Conservation (phyloP, 306 rosid genomes). For the Lathyrus tuberosus region DNA sequence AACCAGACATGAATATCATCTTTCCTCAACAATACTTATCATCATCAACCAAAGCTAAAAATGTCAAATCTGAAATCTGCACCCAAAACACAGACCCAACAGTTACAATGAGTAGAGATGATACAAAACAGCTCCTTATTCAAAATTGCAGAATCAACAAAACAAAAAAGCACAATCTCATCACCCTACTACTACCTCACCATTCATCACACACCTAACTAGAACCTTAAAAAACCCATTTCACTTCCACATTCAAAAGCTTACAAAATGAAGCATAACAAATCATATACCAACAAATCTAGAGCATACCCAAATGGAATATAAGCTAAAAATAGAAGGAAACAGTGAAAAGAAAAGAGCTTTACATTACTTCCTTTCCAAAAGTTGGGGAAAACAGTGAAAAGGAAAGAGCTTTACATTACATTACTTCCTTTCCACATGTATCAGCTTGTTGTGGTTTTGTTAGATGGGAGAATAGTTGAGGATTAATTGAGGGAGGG, state of each 20-base stretch:
- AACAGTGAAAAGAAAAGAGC: slow-evolving; percentile 25
- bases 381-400: no score
- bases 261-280: slow-evolving; percentile 23
- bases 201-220: slow-evolving; percentile 21
- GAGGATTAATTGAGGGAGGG: no score
- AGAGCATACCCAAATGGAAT: slow-evolving; percentile 35
- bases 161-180: slow-evolving; percentile 22
- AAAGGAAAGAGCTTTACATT: no score
- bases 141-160: background rate
- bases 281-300: slow-evolving; percentile 42
- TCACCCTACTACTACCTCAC: slow-evolving; percentile 18
- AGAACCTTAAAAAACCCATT: background rate
- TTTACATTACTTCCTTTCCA: slow-evolving; percentile 97
- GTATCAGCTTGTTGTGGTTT: no score
- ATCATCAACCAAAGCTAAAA: no score
- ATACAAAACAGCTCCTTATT: background rate
- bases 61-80: no score
- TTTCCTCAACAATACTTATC: slow-evolving; percentile 19
- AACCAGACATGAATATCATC: slow-evolving; percentile 1
- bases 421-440: no score
- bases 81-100: no score
- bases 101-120: no score
- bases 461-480: no score
- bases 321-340: slow-evolving; percentile 18
- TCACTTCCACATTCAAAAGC: slow-evolving; percentile 24